A percentile compares a stretch with the other conserved stretches of the same genome.
phyloP scores from a whole-genome alignment of 768 basidiomycete species.

The Hygrophorus pudorinus region DNA sequence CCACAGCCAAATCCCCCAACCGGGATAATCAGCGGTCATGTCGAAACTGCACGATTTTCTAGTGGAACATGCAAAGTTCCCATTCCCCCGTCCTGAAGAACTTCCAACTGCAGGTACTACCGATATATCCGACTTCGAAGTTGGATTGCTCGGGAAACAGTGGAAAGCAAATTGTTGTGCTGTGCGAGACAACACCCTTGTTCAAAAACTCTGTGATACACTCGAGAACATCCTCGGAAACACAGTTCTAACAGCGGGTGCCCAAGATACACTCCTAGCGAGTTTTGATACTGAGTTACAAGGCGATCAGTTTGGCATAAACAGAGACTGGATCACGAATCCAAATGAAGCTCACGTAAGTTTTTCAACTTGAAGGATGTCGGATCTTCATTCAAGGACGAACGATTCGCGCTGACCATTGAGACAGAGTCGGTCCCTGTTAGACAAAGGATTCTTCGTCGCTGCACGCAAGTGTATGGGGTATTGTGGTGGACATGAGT shows the following conservation, averaged over 20 bases:
- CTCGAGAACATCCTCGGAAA: slow-evolving; percentile 11
- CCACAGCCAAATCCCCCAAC: too few species aligned
- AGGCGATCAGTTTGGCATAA: neutral
- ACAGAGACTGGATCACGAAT: slow-evolving; percentile 8
- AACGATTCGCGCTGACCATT: slow-evolving; percentile 9
- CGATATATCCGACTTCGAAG: slow-evolving; percentile 8
- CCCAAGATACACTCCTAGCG: slow-evolving; percentile 8
- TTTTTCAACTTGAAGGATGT: slow-evolving; percentile 1
- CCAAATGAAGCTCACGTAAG: slow-evolving; percentile 8
- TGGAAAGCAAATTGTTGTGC: slow-evolving; percentile 4
- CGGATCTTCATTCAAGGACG: slow-evolving; percentile 3
- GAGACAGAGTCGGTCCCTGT: slow-evolving; percentile 4
- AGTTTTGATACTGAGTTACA: slow-evolving; percentile 10
- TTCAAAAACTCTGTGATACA: slow-evolving; percentile 1
- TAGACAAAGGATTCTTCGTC: slow-evolving; percentile 2
- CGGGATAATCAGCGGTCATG: too few species aligned
- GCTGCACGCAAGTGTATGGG: slow-evolving; percentile 8
- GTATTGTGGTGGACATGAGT: slow-evolving; percentile 1
- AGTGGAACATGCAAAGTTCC: slow-evolving; percentile 11
- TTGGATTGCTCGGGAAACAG: slow-evolving; percentile 5
- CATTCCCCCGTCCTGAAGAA: slow-evolving; percentile 9
- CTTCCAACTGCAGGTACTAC: slow-evolving; percentile 3
- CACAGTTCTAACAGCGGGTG: slow-evolving; percentile 7
- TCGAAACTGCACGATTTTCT: slow-evolving; percentile 9
- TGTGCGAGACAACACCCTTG: slow-evolving; percentile 7